phyloP scores from a whole-genome alignment of 2,329 filamentous ascomycete genomes.

The Penicillium sp. region DNA sequence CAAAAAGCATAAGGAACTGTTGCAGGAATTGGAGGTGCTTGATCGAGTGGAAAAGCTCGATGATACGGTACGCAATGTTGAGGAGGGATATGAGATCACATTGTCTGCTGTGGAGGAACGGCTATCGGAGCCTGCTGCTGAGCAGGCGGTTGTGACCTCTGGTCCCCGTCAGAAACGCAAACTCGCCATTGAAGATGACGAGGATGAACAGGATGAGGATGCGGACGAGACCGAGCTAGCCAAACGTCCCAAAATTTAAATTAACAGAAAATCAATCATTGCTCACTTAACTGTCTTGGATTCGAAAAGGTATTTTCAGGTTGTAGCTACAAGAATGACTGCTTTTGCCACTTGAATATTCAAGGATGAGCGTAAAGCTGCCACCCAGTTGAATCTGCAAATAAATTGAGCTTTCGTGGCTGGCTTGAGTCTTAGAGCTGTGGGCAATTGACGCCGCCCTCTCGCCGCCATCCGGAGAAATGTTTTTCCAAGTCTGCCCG shows the following conservation, averaged over 20 bases:
- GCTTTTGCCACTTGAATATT: no score
- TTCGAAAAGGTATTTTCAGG: no score
- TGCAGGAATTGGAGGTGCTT: slow-evolving; percentile 52
- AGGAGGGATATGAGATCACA: slow-evolving; percentile 54
- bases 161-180: slow-evolving; percentile 20
- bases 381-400: no score
- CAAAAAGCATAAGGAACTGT: slow-evolving; percentile 53
- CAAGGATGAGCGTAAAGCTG: no score
- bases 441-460: no score
- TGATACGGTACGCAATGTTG: slow-evolving; percentile 51
- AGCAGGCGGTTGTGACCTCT: slow-evolving; percentile 3
- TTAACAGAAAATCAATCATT: not conserved
- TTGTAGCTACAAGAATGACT: no score
- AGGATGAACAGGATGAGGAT: slow-evolving; percentile 24
- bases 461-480: slow-evolving; percentile 11
- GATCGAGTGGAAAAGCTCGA: slow-evolving; percentile 57
- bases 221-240: slow-evolving; percentile 19
- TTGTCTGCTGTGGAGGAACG: slow-evolving; percentile 34
- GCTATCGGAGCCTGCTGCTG: slow-evolving; percentile 11
- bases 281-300: not conserved
- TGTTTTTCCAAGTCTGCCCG: slow-evolving; percentile 18
- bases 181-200: slow-evolving; percentile 18
- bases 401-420: no score
- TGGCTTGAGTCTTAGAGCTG: no score
- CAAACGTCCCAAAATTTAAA: slow-evolving; percentile 31